phyloP scores from a whole-genome alignment of 495 filamentous ascomycete species.

The Xylaria acuta region DNA sequence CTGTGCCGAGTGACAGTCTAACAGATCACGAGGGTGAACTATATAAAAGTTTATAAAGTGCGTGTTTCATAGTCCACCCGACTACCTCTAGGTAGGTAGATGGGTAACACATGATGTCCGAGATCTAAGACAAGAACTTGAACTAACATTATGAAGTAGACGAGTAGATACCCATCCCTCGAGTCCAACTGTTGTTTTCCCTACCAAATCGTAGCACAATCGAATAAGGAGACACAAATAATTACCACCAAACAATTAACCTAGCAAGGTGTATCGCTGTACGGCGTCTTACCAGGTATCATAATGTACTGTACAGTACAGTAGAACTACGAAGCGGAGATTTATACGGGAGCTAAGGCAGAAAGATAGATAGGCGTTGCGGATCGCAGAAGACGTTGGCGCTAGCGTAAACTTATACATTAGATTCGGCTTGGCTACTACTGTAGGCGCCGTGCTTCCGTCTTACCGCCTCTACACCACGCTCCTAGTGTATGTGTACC shows the following conservation, averaged over 20 bases:
- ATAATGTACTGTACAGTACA: too few species aligned
- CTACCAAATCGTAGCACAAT: not conserved
- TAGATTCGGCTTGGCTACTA: conserved; percentile 8
- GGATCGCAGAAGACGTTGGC: conserved; percentile 22
- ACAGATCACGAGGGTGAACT: not conserved
- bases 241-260: not conserved
- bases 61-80: not conserved
- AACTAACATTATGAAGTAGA: not conserved
- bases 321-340: conserved; percentile 1
- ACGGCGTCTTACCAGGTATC: not conserved
- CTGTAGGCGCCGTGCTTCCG: conserved; percentile 15
- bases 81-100: not conserved
- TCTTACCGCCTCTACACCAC: conserved; percentile 11
- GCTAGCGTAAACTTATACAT: conserved; percentile 15
- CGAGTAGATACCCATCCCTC: not conserved
- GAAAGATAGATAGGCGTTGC: not conserved
- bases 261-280: not conserved
- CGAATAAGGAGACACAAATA: not conserved
- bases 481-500: not conserved
- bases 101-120: not conserved
- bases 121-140: not conserved
- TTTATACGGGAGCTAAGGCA: conserved; percentile 20
- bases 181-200: not conserved
- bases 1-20: not conserved
- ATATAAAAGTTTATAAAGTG: not conserved